Base-by-base conservation (phyloP, 805 yeast genomes). In the Jamesozyma lodderae region DNA sequence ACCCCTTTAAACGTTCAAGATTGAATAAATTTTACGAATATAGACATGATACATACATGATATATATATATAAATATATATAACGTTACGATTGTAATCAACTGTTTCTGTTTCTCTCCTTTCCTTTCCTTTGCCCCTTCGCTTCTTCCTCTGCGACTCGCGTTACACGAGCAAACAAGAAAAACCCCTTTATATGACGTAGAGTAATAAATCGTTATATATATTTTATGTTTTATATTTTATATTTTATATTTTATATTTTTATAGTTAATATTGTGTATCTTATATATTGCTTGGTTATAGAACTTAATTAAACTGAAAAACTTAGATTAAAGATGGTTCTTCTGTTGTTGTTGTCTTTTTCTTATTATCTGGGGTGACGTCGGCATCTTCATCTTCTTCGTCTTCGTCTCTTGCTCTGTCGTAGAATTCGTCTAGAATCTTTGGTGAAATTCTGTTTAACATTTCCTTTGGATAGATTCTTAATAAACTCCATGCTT, bases 381-480 rank as follows among this genome's bases (percentile, higher is more conserved):
- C 37, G 24, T 39, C 41, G 14, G 27, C 49, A 50, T 65, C 63
- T 21, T 55, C 72, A 35, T 67, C 79, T 35, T 64, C 79, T 28
- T 70, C 76, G 34, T 73, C 81, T 48, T 70, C 78, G 43, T 73
- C 78, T 60, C 86, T 77, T 35, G 80, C 79, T 67, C 96, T 77
- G 57, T 90, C 97, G 68, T 92, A 92, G 68, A 90, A 92, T 67
- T 90, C 97, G 51, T 79, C 80, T 60, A 92, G 70, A 54, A 92
- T 86, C 79, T 92, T 92, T 63, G 97, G 97, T 43, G 96, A 87
- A 59, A 92, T 86, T 79, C 98, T 87, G 74, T 92, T 92, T 60
- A 92, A 79, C 83, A 92, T 73, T 69, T 92, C 97, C 77, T 88
- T 92, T 60, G 99, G 99, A 72, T 92, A 92, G 64, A 92, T 92